Conservation (phyloP, 2,329 filamentous ascomycete species). For the Bipolaris oryzae region DNA sequence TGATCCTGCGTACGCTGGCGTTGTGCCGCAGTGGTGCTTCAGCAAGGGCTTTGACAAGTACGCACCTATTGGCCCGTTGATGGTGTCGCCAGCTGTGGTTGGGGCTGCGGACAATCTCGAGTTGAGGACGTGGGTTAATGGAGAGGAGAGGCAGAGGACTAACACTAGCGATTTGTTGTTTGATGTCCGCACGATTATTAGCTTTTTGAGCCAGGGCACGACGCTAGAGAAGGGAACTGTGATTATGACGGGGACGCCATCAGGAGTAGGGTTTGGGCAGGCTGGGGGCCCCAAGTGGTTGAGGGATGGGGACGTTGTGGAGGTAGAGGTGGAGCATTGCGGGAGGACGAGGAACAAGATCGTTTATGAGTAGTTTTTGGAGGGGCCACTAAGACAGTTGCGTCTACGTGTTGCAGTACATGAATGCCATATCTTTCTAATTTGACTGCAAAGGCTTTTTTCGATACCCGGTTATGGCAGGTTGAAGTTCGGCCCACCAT, state of each 20-base stretch:
- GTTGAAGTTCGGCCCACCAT: no score
- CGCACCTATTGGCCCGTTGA: conserved; percentile 56
- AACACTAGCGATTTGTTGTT: conserved; percentile 51
- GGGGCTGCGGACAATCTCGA: conserved; percentile 48
- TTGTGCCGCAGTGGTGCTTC: conserved; percentile 61
- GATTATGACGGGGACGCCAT: conserved; percentile 55
- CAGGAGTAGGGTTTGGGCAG: conserved; percentile 52
- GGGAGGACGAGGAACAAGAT: neutral
- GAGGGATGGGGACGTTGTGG: conserved; percentile 48
- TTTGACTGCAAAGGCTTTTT: no score
- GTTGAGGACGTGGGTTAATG: conserved; percentile 51
- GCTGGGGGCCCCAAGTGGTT: conserved; percentile 39
- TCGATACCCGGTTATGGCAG: no score
- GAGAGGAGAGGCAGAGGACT: conserved; percentile 50
- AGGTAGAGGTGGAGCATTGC: conserved; percentile 32
- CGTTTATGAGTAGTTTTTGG: neutral
- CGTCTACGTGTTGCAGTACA: neutral
- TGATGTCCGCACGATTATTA: conserved; percentile 49
- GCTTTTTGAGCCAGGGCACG: conserved; percentile 50
- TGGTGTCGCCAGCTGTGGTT: conserved; percentile 51
- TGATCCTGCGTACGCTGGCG: conserved; percentile 19
- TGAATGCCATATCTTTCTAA: neutral
- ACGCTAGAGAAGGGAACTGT: conserved; percentile 51
- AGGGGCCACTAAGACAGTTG: neutral
- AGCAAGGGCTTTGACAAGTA: conserved; percentile 60